Conservation (phyloP, 352 stramenopile genomes). For the Globisporangium nagaii region DNA sequence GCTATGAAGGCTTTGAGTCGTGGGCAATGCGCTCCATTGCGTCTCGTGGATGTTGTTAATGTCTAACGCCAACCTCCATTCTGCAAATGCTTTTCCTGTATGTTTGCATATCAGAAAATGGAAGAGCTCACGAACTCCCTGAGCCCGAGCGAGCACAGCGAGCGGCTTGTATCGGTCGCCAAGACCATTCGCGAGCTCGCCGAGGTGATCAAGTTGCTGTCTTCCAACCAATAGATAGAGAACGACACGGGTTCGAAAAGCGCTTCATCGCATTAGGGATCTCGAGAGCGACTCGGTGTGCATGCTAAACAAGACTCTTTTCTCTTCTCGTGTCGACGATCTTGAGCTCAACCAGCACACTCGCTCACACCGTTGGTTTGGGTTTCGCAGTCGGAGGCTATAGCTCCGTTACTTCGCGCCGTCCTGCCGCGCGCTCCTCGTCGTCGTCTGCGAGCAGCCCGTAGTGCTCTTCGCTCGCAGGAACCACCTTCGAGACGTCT, state of each 20-base stretch:
- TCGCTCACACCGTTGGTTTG: not conserved
- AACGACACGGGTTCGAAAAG: too few species aligned
- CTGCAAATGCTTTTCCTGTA: conserved; percentile 2
- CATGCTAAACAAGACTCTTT: too few species aligned
- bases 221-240: conserved; percentile 2
- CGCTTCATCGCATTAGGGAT: too few species aligned
- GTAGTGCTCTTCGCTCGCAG: conserved; percentile 31
- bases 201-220: conserved; percentile 45
- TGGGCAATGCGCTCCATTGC: too few species aligned
- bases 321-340: too few species aligned
- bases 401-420: conserved; percentile 42
- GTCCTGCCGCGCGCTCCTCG: conserved; percentile 23
- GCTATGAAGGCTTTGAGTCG: too few species aligned
- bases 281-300: too few species aligned
- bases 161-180: conserved; percentile 45
- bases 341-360: too few species aligned
- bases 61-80: too few species aligned
- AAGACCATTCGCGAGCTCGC: conserved; percentile 68
- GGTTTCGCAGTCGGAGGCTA: too few species aligned
- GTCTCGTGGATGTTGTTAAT: too few species aligned
- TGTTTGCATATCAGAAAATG: conserved; percentile 56
- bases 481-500: conserved; percentile 7
- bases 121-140: conserved; percentile 49
- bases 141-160: conserved; percentile 46
- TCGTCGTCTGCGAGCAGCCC: conserved; percentile 30